These are phyloP conservation scores for Lactifluus hygrophoroides DNA, from an alignment of 768 basidiomycete genomes.

Conservation along the genomic window DNA sequence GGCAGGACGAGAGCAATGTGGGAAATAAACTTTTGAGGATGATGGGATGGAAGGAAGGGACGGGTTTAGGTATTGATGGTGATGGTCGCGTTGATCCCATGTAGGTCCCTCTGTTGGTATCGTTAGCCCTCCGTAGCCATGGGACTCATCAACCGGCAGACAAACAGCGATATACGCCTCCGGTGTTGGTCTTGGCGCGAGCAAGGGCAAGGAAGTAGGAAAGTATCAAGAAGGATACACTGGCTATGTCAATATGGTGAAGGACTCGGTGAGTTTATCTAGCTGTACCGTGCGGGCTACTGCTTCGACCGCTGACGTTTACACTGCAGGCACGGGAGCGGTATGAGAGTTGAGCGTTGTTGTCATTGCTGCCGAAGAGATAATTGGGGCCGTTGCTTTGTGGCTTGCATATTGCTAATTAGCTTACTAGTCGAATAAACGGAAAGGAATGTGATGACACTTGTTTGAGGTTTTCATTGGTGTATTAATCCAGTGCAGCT, in stretches of 20 bases:
- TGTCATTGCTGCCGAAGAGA: background rate
- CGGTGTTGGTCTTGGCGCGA: slow-evolving; percentile 87
- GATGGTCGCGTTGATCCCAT: slow-evolving; percentile 87
- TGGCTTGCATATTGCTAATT: slow-evolving; percentile 5
- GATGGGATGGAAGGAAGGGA: slow-evolving; percentile 97
- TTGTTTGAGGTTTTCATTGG: background rate
- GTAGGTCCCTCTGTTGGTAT: slow-evolving; percentile 33
- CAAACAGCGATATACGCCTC: slow-evolving; percentile 80
- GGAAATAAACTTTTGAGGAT: slow-evolving; percentile 92
- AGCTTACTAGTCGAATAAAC: slow-evolving; percentile 1
- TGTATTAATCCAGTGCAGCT: background rate
- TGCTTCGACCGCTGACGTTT: background rate
- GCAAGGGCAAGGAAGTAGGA: slow-evolving; percentile 77
- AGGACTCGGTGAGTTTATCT: slow-evolving; percentile 48
- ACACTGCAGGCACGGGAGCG: slow-evolving; percentile 22
- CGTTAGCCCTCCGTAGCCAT: background rate
- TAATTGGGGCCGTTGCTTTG: background rate
- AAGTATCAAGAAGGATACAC: slow-evolving; percentile 61
- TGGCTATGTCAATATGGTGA: slow-evolving; percentile 64
- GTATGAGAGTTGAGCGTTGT: slow-evolving; percentile 16
- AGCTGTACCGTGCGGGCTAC: no score
- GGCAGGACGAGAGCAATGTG: slow-evolving; percentile 74
- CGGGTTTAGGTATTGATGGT: slow-evolving; percentile 72
- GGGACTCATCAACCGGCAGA: slow-evolving; percentile 31
- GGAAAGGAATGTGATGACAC: background rate